Percentiles rank a stretch among this genome's conserved stretches.
Evolutionary conservation across 2,329 filamentous ascomycete species (phyloP).

Genomic region (Fusarium sarcochroum): DNA sequence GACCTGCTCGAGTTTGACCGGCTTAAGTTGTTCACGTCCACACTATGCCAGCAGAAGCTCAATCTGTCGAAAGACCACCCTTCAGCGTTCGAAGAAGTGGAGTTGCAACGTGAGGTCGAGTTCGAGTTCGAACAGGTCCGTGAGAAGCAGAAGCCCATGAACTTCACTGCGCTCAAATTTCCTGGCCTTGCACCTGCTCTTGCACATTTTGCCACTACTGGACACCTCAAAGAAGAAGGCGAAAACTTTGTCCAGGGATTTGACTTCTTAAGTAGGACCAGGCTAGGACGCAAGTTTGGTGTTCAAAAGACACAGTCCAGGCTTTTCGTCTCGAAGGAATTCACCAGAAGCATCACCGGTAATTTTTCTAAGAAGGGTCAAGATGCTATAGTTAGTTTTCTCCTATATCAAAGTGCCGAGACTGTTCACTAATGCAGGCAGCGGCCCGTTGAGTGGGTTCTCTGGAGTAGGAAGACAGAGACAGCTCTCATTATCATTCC

Average conservation of each 20-base stretch:
- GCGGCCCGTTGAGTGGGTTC: conserved; percentile 71
- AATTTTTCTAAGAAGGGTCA: not conserved
- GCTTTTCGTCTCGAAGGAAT: conserved; percentile 55
- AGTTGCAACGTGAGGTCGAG: conserved; percentile 71
- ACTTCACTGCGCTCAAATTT: conserved; percentile 59
- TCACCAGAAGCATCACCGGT: conserved; percentile 22
- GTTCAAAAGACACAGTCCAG: conserved; percentile 17
- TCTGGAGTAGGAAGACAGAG: conserved; percentile 65
- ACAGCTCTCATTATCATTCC: conserved; percentile 71
- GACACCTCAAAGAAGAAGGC: conserved; percentile 47
- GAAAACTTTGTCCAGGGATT: conserved; percentile 57
- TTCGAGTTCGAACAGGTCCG: conserved; percentile 70
- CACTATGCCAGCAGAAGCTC: too few relatives aligned
- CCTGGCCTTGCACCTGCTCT: conserved; percentile 59
- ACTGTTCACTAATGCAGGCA: conserved; percentile 45
- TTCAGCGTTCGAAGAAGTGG: conserved; percentile 71
- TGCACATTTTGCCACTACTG: conserved; percentile 60
- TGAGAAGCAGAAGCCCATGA: conserved; percentile 63
- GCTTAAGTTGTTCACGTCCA: conserved; percentile 46
- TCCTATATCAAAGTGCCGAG: conserved; percentile 15
- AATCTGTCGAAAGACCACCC: conserved; percentile 13
- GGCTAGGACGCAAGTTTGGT: conserved; percentile 53
- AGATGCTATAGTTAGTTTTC: conserved; percentile 24
- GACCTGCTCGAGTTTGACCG: not conserved
- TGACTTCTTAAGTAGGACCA: conserved; percentile 54